Evolutionary conservation across 768 basidiomycete genomes (phyloP).

Genomic region (Lentinula sp.): DNA sequence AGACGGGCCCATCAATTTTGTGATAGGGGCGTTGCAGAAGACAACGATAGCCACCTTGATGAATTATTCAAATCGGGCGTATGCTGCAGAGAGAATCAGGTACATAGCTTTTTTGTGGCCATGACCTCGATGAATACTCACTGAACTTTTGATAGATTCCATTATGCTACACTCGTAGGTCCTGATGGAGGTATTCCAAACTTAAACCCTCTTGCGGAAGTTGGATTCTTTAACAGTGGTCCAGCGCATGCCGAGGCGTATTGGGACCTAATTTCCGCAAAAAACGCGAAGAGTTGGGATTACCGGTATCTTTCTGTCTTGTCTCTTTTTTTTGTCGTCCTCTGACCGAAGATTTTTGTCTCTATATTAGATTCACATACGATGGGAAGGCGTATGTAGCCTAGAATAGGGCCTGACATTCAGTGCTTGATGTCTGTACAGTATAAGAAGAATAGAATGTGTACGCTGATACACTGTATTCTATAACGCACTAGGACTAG

Average conservation of each 20-base stretch:
- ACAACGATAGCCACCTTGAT: constrained; percentile 14
- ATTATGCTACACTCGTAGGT: constrained; percentile 21
- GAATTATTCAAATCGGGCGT: constrained; percentile 15
- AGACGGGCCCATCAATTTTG: constrained; percentile 6
- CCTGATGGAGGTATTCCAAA: constrained; percentile 9
- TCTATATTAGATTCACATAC: background rate
- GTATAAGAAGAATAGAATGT: too few species aligned
- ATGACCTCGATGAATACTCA: background rate
- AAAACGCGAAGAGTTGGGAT: background rate
- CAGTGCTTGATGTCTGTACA: too few species aligned
- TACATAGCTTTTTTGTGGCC: background rate
- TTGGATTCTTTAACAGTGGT: constrained; percentile 16
- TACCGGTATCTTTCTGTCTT: background rate
- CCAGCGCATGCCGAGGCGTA: constrained; percentile 20
- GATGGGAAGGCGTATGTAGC: background rate
- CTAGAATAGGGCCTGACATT: too few species aligned
- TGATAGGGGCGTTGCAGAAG: constrained; percentile 19
- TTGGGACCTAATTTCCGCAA: constrained; percentile 16
- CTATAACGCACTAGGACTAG: too few species aligned
- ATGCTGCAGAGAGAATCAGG: constrained; percentile 16
- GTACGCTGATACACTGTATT: too few species aligned
- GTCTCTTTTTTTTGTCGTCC: too few species aligned
- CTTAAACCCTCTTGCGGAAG: constrained; percentile 3
- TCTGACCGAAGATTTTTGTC: background rate
- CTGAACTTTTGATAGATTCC: constrained; percentile 14